Conservation (phyloP, 75 land plant species). For the Cunninghamia lanceolata region DNA sequence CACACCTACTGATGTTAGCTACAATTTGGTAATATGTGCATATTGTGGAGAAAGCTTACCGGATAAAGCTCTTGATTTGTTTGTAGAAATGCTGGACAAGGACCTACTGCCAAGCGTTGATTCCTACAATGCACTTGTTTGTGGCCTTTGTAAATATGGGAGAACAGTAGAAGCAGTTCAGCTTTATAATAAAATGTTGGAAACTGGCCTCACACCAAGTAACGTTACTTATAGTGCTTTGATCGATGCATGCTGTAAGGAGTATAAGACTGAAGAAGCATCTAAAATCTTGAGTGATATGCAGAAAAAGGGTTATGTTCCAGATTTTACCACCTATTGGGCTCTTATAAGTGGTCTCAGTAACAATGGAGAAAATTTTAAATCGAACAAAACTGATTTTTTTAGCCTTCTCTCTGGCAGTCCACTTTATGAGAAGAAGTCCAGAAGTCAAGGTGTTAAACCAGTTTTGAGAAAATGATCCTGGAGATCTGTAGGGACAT, state of each 20-base stretch:
- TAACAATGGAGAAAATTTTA: slow-evolving; percentile 14
- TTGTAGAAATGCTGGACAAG: slow-evolving; percentile 44
- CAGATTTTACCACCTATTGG: slow-evolving; percentile 65
- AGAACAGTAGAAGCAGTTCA: slow-evolving; percentile 37
- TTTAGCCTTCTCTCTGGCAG: slow-evolving; percentile 37
- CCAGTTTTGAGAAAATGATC: neutral
- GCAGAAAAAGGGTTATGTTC: slow-evolving; percentile 42
- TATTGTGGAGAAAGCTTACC: slow-evolving; percentile 21
- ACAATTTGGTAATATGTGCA: slow-evolving; percentile 36
- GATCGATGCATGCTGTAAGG: slow-evolving; percentile 36
- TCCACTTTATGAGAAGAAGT: neutral
- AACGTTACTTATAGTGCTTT: slow-evolving; percentile 38
- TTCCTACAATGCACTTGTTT: slow-evolving; percentile 28
- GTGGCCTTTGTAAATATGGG: slow-evolving; percentile 28
- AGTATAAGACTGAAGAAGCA: slow-evolving; percentile 46
- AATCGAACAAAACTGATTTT: slow-evolving; percentile 18
- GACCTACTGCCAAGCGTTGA: slow-evolving; percentile 31
- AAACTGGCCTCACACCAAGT: slow-evolving; percentile 41
- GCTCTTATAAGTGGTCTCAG: slow-evolving; percentile 53
- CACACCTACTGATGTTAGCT: slow-evolving; percentile 33
- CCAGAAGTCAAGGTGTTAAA: neutral
- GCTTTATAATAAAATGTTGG: slow-evolving; percentile 38
- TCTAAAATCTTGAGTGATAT: slow-evolving; percentile 48
- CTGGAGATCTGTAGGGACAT: neutral
- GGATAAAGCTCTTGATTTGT: slow-evolving; percentile 49